Percentiles rank a stretch among this genome's conserved stretches.
These are phyloP conservation scores for Cladosporium phlei DNA, from an alignment of 2,329 filamentous ascomycete species.

Conservation along the genomic window DNA sequence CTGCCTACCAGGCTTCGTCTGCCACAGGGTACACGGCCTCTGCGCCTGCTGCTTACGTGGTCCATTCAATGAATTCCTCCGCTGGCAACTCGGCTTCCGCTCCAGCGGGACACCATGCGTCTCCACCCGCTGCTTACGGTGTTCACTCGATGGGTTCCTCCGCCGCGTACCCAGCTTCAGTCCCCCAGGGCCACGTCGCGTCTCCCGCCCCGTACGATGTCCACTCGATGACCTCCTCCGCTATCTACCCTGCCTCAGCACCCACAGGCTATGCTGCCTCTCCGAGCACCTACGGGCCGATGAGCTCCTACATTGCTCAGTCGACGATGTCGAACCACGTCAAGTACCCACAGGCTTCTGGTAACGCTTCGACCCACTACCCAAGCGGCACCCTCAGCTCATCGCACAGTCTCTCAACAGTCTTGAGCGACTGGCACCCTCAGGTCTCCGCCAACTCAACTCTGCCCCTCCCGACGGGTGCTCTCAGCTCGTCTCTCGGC, in stretches of 20 bases:
- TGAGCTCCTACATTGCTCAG: background rate
- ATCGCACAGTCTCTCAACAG: background rate
- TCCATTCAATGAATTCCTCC: too few species aligned
- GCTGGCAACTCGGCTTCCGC: too few species aligned
- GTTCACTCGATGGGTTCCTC: background rate
- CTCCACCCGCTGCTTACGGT: background rate
- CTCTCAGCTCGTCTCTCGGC: background rate
- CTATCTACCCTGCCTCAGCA: background rate
- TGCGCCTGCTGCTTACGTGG: too few species aligned
- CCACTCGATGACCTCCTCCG: background rate
- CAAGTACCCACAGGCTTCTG: background rate
- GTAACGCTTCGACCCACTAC: background rate
- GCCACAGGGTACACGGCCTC: background rate
- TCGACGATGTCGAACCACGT: background rate
- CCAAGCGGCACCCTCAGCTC: background rate
- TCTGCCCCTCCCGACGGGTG: background rate
- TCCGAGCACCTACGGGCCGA: too few species aligned
- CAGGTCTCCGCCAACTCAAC: background rate
- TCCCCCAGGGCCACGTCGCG: background rate
- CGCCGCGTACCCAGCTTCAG: constrained; percentile 3
- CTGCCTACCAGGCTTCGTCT: constrained; percentile 1
- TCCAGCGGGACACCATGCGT: too few species aligned
- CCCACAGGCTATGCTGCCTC: background rate
- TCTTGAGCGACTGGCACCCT: background rate
- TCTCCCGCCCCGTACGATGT: background rate